Evolutionary conservation across 169 alveolate species (phyloP).

Genomic region (Blepharisma undulans): DNA sequence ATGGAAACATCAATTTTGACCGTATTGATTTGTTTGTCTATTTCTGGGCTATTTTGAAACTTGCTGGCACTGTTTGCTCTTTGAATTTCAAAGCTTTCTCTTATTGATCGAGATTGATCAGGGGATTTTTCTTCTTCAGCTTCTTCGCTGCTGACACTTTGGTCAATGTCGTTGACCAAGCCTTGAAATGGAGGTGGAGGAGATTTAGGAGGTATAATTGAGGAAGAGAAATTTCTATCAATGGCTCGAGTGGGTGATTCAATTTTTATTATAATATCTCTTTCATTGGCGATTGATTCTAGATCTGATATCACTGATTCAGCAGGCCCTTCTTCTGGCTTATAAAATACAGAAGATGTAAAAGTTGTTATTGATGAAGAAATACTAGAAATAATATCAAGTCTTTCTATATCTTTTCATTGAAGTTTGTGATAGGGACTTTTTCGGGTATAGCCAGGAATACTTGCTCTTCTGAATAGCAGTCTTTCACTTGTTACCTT

Average conservation of each 20-base stretch:
- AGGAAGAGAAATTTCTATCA: not conserved
- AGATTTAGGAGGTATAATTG: not conserved
- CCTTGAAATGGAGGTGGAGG: not conserved
- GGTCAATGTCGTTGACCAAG: not conserved
- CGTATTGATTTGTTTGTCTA: not conserved
- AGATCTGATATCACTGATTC: not conserved
- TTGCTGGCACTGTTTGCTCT: not conserved
- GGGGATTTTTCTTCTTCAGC: not conserved
- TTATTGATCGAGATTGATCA: not conserved
- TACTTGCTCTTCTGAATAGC: not conserved
- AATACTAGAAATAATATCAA: not conserved
- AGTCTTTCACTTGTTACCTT: not conserved
- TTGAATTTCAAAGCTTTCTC: not conserved
- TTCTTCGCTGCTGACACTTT: not conserved
- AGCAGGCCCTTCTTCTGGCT: not conserved
- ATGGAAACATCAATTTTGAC: not conserved
- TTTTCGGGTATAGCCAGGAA: not conserved
- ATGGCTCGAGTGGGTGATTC: not conserved
- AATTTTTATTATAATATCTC: not conserved
- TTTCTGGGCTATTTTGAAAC: not conserved
- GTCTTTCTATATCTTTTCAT: not conserved
- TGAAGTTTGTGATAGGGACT: not conserved
- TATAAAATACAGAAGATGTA: not conserved
- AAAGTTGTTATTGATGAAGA: not conserved
- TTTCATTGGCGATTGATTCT: not conserved